Evolutionary conservation across 148 eudicot species (phyloP), one percentile per base, ranked within the genome.

Genomic region (Camellia lanceoleosa): DNA sequence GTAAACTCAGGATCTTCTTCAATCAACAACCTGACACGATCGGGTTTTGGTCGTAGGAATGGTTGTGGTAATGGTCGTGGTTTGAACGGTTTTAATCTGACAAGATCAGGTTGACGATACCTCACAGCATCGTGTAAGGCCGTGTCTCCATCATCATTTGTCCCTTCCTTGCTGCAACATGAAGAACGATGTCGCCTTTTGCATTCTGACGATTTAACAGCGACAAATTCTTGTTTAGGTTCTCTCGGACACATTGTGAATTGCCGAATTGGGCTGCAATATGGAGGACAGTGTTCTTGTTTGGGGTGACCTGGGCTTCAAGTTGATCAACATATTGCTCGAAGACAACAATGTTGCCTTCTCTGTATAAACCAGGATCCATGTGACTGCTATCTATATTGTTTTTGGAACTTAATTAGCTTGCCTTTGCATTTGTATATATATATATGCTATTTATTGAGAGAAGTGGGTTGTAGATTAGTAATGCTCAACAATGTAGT

Each of bases 201-300:
- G 58, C 46, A 52, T 77, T 77, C 20, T 5, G 30, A 58, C 12
- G 18, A 6, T 43, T 13, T 38, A 38, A 20, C 72, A 77, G 44
- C 13, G 79, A 77, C 0, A 71, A 68, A 6, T n/a, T 42, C 38
- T 46, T 5, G 12, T 10, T 64, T 16, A 77, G 60, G 52, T 52
- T 66, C 55, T 66, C 47, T 7, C 23, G 66, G 60, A 77, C 80
- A 46, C 58, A 65, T 18, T 65, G 47, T 1, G 43, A n/a, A 12
- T 77, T 18, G 56, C 71, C 63, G 30, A 77, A 77, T 65, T 49
- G 80, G n/a, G 80, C 38, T 38, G 80, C 55, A 49, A 77, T 54
- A 8, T 77, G 80, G 68, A 77, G 80, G 72, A 77, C 41, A 23
- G 80, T 65, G 80, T 77, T 77, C 55, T 66, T 77, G 43, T 65